Base-by-base conservation (phyloP, 108 stramenopile genomes). In the Licmophora abbreviata region DNA sequence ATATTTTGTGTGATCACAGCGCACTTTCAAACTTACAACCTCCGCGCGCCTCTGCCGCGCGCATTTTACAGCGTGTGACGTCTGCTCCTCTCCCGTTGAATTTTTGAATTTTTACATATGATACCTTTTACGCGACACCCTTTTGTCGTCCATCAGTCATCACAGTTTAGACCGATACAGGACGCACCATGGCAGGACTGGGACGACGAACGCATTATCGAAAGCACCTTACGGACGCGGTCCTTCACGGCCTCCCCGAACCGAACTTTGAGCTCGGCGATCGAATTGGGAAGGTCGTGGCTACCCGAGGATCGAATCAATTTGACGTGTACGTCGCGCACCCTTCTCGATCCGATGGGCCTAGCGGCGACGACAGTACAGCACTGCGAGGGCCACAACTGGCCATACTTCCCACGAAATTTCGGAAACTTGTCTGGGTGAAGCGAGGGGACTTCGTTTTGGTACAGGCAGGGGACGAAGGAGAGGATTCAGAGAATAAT, bases 401-500 rank as follows among this genome's bases (percentile, higher is more conserved):
- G 32, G 93, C 93, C 6, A 80, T 97, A 26, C 80, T 97, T 4
- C 95, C 93, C 6, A 95, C 95, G 9, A 93, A 92, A 49, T 97
- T 94, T 59, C 74, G 83, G 29, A 97, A 95, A 74, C 70, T 97
- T 29, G 88, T 97, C 4, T 97, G 95, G 95, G 82, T 97, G 30
- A 95, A 94, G 74, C 92, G 93, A 3, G 92, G 92, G 38, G 93
- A 95, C 62, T 95, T 66, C 69, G 76, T 97, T 1, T 90, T 97
- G 22, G 88, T 92, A 1, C 62, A 79, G 53, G 71, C 63, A 24
- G 86, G 78, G 4, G 64, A 57, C n/a, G 48, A 31, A 26, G 59
- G 29, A 15, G 37, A 62, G 30, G 64, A 59, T 58, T 40, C 57
- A 28, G 28, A 47, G 31, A 29, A n/a, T 51, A 9, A 47, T 35